Base-by-base conservation (phyloP, 495 filamentous ascomycete species). In the Daldinia decipiens region DNA sequence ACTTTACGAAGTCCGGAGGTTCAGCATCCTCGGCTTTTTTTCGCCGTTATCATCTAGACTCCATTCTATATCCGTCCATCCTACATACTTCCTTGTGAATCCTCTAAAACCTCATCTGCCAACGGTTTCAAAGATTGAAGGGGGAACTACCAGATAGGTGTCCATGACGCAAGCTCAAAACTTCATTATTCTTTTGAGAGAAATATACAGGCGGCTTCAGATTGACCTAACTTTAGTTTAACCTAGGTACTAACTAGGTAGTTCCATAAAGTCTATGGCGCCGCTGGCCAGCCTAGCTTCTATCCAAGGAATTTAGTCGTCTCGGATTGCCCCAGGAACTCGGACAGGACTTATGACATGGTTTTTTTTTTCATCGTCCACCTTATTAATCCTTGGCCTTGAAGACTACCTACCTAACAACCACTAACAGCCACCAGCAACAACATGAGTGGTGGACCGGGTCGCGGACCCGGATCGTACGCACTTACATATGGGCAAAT, bases 381-480 rank as follows among this genome's bases (percentile, higher is more conserved):
- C 45, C 62, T 51, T 67, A 39, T 36, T 54, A 59, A 65, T 67
- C 59, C 69, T 71, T 71, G 51, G 53, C 60, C 50, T 51, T 56
- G 32, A 65, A 64, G 65, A 59, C 60, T 24, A 24, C 21, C 21
- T 24, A 24, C 21, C 21, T 68, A 65, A 38, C 19, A 8, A 68
- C 54, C 55, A 65, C 21, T 68, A 65, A 38, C 19, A 8, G 65
- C 54, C 55, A 65, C 38, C 50, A 68, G 51, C 56, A 63, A 65
- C 32, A 43, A 58, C 26, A 21, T 65, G 61, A 68, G 60, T 64
- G 65, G 60, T 60, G 51, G 70, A 65, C 65, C 60, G 56, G 55
- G 34, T 63, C 59, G 55, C 65, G 51, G 65, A 72, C 61, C 65
- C 65, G 65, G 60, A 57, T 72, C 65, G 55, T 56, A 32, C 55